phyloP scores from a whole-genome alignment of 2,329 filamentous ascomycete species.

The Calonectria pseudoturangicola region DNA sequence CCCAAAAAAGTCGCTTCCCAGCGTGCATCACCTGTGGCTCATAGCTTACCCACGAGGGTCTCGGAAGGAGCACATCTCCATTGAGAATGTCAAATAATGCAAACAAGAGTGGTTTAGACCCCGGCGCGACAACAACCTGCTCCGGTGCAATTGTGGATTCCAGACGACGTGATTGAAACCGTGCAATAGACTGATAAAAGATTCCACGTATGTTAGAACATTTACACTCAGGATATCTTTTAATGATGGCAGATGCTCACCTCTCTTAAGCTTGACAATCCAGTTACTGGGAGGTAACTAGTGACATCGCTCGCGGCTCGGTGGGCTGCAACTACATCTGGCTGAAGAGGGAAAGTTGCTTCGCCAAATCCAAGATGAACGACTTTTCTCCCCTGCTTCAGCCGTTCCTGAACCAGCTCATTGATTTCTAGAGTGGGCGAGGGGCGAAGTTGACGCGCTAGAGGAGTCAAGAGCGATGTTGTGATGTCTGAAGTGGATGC shows the following conservation, averaged over 20 bases:
- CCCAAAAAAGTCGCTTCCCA: conserved; percentile 21
- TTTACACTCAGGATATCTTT: background rate
- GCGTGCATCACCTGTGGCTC: conserved; percentile 30
- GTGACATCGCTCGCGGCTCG: conserved; percentile 30
- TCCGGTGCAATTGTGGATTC: background rate
- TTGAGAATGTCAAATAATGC: conserved; percentile 24
- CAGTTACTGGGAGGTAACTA: conserved; percentile 35
- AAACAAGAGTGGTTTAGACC: conserved; percentile 29
- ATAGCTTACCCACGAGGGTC: conserved; percentile 31
- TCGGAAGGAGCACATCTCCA: conserved; percentile 28
- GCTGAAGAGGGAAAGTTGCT: conserved; percentile 40
- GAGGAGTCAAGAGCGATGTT: conserved; percentile 1
- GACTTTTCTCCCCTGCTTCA: background rate
- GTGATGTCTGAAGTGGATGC: too few relatives aligned
- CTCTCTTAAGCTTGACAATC: conserved; percentile 31
- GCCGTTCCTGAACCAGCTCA: conserved; percentile 8
- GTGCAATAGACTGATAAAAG: conserved; percentile 25
- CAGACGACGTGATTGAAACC: conserved; percentile 22
- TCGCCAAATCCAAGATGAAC: conserved; percentile 39
- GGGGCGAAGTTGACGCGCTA: conserved; percentile 1
- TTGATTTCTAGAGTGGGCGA: conserved; percentile 25
- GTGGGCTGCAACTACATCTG: conserved; percentile 29
- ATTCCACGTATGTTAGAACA: background rate
- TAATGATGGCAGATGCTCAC: background rate
- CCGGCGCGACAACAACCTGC: conserved; percentile 23